phyloP scores from a whole-genome alignment of 139 green algal species.

The Chlamydomonas eustigma region DNA sequence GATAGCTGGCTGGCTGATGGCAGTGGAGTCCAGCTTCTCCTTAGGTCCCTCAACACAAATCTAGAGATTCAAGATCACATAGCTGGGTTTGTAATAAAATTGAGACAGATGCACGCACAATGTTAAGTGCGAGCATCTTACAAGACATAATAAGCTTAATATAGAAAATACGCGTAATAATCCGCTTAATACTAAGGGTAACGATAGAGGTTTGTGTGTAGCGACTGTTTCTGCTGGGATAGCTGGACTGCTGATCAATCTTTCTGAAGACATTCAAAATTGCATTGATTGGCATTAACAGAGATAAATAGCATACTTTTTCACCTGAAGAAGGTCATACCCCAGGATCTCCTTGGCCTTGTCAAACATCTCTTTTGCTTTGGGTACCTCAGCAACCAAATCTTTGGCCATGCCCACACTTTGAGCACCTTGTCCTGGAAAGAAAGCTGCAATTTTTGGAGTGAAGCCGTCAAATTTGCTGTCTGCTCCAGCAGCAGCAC shows the following conservation, averaged over 20 bases:
- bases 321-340: conserved; percentile 94
- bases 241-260: no score
- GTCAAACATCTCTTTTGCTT: conserved; percentile 90
- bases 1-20: conserved; percentile 93
- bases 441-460: conserved; percentile 86
- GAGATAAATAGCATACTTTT: not conserved
- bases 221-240: no score
- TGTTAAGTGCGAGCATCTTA: no score
- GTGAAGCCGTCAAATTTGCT: conserved; percentile 83
- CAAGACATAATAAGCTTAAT: no score
- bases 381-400: conserved; percentile 70
- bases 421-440: conserved; percentile 86
- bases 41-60: conserved; percentile 79
- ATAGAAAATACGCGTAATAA: no score
- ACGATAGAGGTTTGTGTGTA: no score
- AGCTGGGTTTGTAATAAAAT: no score
- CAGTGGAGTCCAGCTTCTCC: conserved; percentile 95
- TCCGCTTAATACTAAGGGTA: no score
- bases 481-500: conserved; percentile 41
- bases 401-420: conserved; percentile 81
- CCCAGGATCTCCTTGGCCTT: conserved; percentile 91
- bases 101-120: no score
- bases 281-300: no score
- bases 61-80: no score
- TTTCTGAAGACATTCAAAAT: no score